Evolutionary conservation across 768 basidiomycete genomes (phyloP).

Genomic region (Lactifluus rugatus): DNA sequence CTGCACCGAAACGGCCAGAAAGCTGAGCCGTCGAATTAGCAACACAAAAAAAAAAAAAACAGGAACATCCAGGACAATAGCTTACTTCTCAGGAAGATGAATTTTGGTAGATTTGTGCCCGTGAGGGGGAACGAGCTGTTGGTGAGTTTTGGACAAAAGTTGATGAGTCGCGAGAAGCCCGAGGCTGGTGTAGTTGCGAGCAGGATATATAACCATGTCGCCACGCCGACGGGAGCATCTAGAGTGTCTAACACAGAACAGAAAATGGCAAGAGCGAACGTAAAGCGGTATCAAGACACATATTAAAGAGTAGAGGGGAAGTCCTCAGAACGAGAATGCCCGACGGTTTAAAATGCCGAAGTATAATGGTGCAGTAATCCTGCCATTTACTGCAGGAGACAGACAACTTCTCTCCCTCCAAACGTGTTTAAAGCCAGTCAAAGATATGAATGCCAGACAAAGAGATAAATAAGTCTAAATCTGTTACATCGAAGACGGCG

Average conservation of each 20-base stretch:
- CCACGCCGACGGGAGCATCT: conserved; percentile 2
- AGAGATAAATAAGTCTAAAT: conserved; percentile 3
- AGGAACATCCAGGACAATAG: conserved; percentile 10
- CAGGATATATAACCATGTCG: conserved; percentile 15
- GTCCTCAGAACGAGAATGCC: neutral
- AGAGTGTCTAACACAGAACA: neutral
- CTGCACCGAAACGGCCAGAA: conserved; percentile 38
- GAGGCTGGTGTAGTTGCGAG: conserved; percentile 3
- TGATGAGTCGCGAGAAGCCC: neutral
- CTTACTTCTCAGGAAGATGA: conserved; percentile 23
- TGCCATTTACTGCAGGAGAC: conserved; percentile 12
- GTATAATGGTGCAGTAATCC: conserved; percentile 4
- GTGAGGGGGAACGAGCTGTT: neutral
- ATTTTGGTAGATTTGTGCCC: conserved; percentile 22
- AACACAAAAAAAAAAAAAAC: neutral
- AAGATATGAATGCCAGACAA: conserved; percentile 7
- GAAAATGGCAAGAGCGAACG: conserved; percentile 5
- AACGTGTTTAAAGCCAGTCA: neutral
- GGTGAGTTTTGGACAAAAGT: neutral
- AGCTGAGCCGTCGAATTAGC: conserved; percentile 25
- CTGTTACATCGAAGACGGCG: conserved; percentile 9
- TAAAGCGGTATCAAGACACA: neutral
- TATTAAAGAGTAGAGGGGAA: conserved; percentile 4
- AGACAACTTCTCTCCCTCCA: conserved; percentile 7
- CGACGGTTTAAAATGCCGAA: conserved; percentile 4